phyloP scores from a whole-genome alignment of 177 flowering plant genomes.

The Telopea speciosissima region DNA sequence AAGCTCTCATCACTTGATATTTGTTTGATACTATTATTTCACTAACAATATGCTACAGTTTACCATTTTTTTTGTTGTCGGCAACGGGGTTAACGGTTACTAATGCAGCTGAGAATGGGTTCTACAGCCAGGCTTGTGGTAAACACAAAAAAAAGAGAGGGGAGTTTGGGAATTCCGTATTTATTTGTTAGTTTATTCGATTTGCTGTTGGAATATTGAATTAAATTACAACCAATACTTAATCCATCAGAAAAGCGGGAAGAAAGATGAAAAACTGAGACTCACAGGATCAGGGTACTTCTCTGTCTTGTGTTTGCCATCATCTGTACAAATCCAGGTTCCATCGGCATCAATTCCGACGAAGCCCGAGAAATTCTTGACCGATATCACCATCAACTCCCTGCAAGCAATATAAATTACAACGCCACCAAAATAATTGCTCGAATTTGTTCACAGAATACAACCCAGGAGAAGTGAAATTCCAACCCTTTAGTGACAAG shows the following conservation, averaged over 20 bases:
- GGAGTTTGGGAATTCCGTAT: too few species aligned
- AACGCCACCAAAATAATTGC: not conserved
- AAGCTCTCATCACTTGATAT: too few species aligned
- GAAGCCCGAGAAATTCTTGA: constrained; percentile 61
- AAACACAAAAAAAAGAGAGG: too few species aligned
- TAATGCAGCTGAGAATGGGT: too few species aligned
- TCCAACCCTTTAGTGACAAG: constrained; percentile 51
- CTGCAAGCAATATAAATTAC: constrained; percentile 26
- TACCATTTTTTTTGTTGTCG: too few species aligned
- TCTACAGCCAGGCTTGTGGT: too few species aligned
- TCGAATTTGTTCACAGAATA: not conserved
- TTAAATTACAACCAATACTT: not conserved
- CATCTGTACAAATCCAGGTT: constrained; percentile 56
- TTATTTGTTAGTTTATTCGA: too few species aligned
- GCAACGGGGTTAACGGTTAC: too few species aligned
- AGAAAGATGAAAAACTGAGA: not conserved
- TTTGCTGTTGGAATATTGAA: too few species aligned
- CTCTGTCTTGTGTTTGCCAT: constrained; percentile 30
- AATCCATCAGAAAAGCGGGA: not conserved
- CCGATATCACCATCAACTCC: constrained; percentile 58
- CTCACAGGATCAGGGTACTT: constrained; percentile 74
- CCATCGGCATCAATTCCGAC: constrained; percentile 54
- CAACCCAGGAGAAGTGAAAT: not conserved
- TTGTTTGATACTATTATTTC: too few species aligned
- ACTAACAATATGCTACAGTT: too few species aligned